Conservation (phyloP, 257 asterid species). For the Ilex aquifolium region DNA sequence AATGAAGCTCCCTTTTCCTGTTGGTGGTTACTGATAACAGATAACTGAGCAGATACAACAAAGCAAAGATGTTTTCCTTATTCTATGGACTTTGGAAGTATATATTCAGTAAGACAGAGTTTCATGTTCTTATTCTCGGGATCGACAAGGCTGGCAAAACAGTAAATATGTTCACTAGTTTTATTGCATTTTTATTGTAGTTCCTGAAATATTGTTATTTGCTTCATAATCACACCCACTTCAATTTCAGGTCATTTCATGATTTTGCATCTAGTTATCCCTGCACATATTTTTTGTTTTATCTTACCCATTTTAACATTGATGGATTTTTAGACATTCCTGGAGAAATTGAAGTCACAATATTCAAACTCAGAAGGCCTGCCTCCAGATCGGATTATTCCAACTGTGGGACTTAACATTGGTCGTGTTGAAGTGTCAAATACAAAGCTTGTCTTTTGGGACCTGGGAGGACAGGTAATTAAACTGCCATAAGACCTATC, state of each 20-base stretch:
- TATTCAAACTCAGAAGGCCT: conserved; percentile 82
- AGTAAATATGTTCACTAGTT: conserved; percentile 32
- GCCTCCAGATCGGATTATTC: conserved; percentile 90
- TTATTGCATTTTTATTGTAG: conserved; percentile 1
- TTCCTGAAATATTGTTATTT: neutral
- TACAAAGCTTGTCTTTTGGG: conserved; percentile 89
- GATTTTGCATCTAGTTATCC: neutral
- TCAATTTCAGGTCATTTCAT: neutral
- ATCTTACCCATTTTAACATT: neutral
- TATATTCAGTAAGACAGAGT: conserved; percentile 81
- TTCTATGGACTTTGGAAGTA: conserved; percentile 81
- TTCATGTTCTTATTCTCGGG: conserved; percentile 94
- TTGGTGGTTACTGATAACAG: neutral
- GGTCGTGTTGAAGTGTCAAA: conserved; percentile 76
- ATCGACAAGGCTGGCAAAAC: conserved; percentile 95
- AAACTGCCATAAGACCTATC: conserved; percentile 4
- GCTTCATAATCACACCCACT: conserved; percentile 9
- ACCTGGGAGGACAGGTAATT: conserved; percentile 96
- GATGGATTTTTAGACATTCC: conserved; percentile 51
- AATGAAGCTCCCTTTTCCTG: neutral
- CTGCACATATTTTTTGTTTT: no score
- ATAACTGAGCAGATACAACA: conserved; percentile 13
- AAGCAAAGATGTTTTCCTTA: conserved; percentile 70
- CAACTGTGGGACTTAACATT: conserved; percentile 91
- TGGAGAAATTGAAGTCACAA: conserved; percentile 81